These are phyloP conservation scores for Cnidoscolus chayamansa DNA, from an alignment of 441 rosid genomes.

Conservation along the genomic window DNA sequence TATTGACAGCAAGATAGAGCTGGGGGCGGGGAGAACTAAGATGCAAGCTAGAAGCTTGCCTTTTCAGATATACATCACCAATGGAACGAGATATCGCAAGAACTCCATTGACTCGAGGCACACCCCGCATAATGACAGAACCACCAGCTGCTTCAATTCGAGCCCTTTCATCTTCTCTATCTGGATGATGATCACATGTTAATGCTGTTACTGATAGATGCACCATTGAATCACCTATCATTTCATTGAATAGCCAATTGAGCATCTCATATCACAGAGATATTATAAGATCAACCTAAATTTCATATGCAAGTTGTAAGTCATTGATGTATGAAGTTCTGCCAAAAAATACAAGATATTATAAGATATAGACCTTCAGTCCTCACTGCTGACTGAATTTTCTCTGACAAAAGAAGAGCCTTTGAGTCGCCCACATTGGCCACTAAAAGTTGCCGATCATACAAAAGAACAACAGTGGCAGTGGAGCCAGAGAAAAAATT, in stretches of 20 bases:
- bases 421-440: constrained; percentile 46
- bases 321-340: too few species aligned
- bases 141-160: constrained; percentile 46
- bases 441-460: constrained; percentile 34
- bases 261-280: neutral
- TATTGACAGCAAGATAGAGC: too few species aligned
- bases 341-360: too few species aligned
- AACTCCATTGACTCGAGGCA: constrained; percentile 43
- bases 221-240: constrained; percentile 12
- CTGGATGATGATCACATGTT: constrained; percentile 44
- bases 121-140: constrained; percentile 28
- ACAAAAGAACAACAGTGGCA: constrained; percentile 32
- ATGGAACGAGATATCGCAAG: constrained; percentile 47
- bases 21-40: too few species aligned
- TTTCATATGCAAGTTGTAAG: too few species aligned
- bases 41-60: constrained; percentile 14
- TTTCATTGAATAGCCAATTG: neutral
- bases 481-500: constrained; percentile 38
- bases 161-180: constrained; percentile 38
- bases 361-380: constrained; percentile 25
- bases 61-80: constrained; percentile 38
- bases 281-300: too few species aligned
- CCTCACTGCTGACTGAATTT: constrained; percentile 22
- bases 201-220: constrained; percentile 19
- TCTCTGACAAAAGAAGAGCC: constrained; percentile 39